These are phyloP conservation scores for Xylaria longipes DNA, from an alignment of 495 filamentous ascomycete genomes.

Conservation along the genomic window DNA sequence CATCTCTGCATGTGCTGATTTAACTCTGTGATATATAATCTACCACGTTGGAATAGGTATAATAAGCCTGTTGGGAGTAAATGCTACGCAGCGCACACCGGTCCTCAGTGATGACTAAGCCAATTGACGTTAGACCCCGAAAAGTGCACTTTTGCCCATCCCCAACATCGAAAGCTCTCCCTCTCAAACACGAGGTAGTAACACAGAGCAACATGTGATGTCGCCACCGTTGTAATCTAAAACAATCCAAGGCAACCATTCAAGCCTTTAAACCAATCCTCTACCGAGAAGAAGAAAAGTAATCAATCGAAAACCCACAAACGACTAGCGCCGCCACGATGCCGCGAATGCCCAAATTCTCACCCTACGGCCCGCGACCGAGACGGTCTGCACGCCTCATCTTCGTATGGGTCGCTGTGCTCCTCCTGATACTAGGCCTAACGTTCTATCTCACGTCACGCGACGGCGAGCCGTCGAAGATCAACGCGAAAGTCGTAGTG, in stretches of 20 bases:
- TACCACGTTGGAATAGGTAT: not conserved
- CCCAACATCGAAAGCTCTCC: not conserved
- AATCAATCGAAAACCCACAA: not conserved
- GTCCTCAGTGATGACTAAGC: not conserved
- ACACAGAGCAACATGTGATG: not conserved
- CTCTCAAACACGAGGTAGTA: not conserved
- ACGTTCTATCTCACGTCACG: slow-evolving; percentile 38
- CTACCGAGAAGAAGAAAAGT: not conserved
- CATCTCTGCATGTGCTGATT: not conserved
- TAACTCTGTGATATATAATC: not conserved
- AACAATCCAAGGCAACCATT: not conserved
- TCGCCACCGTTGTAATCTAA: not conserved
- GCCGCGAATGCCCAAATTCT: slow-evolving; percentile 30
- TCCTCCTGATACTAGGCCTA: slow-evolving; percentile 35
- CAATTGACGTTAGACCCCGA: not conserved
- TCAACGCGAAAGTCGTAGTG: slow-evolving; percentile 26
- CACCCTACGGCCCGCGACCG: slow-evolving; percentile 39
- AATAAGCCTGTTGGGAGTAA: not conserved
- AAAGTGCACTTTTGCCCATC: not conserved
- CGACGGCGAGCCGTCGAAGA: slow-evolving; percentile 24
- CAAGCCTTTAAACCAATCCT: not conserved
- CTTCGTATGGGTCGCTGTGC: slow-evolving; percentile 36
- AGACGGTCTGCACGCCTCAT: slow-evolving; percentile 39
- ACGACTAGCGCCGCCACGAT: not conserved
- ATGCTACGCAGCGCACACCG: not conserved